Evolutionary conservation across 2,329 filamentous ascomycete genomes (phyloP).

Genomic region (Endothia cerciana): DNA sequence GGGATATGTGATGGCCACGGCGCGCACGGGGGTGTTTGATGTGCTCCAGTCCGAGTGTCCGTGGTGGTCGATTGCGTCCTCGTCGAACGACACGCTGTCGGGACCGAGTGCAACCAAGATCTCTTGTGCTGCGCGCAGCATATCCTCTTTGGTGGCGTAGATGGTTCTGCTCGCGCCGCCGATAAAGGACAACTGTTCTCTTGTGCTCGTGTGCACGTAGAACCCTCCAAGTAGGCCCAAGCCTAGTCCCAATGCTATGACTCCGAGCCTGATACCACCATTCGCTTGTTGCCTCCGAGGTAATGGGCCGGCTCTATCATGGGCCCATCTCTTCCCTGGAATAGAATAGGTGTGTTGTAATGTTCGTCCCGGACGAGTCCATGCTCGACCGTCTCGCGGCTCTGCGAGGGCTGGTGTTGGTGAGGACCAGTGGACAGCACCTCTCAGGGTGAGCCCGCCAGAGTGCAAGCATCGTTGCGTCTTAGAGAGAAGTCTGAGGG

Average conservation of each 20-base stretch:
- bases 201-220: conserved; percentile 3
- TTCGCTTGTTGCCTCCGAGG: neutral
- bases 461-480: neutral
- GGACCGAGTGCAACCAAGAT: conserved; percentile 56
- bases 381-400: neutral
- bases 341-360: neutral
- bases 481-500: neutral
- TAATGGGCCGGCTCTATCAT: neutral
- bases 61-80: conserved; percentile 65
- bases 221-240: neutral
- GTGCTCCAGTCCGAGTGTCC: conserved; percentile 74
- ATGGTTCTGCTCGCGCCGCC: neutral
- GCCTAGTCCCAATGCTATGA: neutral
- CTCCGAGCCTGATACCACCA: neutral
- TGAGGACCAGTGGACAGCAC: neutral
- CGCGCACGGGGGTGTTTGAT: conserved; percentile 65
- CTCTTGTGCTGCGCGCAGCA: conserved; percentile 57
- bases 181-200: neutral
- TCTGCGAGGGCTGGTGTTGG: neutral
- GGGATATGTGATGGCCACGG: conserved; percentile 69
- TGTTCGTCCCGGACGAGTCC: neutral
- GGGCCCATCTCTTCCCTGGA: neutral
- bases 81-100: conserved; percentile 65
- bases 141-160: conserved; percentile 15
- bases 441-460: neutral